Conservation (phyloP, 2,329 filamentous ascomycete species). For the Cyclaneusma minus region DNA sequence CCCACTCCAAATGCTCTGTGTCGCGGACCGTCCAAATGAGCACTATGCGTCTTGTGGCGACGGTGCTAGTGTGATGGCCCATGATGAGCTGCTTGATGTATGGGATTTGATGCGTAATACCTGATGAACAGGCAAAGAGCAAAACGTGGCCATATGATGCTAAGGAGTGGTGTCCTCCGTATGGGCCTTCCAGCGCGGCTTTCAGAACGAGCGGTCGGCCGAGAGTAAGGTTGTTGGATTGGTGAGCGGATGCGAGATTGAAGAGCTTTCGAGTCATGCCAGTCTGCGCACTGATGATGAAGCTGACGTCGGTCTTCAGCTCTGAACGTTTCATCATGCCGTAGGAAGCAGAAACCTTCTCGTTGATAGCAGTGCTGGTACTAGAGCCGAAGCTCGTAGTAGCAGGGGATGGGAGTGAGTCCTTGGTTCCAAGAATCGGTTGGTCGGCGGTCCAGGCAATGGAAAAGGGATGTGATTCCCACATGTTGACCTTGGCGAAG, state of each 20-base stretch:
- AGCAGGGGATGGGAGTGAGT: slow-evolving; percentile 10
- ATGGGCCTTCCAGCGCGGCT: slow-evolving; percentile 80
- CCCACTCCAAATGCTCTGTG: slow-evolving; percentile 82
- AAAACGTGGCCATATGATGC: slow-evolving; percentile 86
- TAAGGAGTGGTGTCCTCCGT: slow-evolving; percentile 68
- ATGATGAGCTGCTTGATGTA: slow-evolving; percentile 67
- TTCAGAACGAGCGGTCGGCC: slow-evolving; percentile 6
- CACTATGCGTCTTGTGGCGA: slow-evolving; percentile 67
- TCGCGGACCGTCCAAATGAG: slow-evolving; percentile 90
- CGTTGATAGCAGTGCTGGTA: slow-evolving; percentile 22
- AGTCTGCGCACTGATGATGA: slow-evolving; percentile 75
- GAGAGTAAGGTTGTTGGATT: slow-evolving; percentile 19
- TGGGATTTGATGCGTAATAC: slow-evolving; percentile 88
- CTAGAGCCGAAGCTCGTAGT: slow-evolving; percentile 6
- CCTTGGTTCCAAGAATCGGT: slow-evolving; percentile 25
- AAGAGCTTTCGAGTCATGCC: slow-evolving; percentile 78
- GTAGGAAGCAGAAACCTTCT: slow-evolving; percentile 27
- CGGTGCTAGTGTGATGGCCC: slow-evolving; percentile 52
- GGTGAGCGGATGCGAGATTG: slow-evolving; percentile 42
- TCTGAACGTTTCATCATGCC: slow-evolving; percentile 15
- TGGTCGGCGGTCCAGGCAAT: slow-evolving; percentile 56
- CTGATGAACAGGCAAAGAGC: slow-evolving; percentile 82
- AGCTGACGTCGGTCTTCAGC: slow-evolving; percentile 48
- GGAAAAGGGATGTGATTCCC: slow-evolving; percentile 68
- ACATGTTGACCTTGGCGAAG: slow-evolving; percentile 47